Conservation (phyloP, 805 yeast genomes). For the Candida ficus region DNA sequence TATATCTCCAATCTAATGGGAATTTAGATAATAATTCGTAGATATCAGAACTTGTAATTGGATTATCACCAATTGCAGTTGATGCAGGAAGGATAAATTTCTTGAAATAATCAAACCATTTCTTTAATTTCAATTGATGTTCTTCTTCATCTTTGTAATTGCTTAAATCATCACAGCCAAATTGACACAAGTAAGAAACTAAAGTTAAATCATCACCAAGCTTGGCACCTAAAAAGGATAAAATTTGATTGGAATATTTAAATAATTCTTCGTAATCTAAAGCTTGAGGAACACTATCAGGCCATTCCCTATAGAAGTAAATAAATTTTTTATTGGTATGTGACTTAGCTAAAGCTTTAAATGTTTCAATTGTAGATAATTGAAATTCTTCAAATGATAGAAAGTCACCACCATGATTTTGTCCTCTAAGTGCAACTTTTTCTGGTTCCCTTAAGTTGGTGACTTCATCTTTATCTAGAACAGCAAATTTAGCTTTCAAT, state of each 20-base stretch:
- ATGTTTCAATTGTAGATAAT: conserved; percentile 22
- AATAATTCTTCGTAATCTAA: conserved; percentile 39
- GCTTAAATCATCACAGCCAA: conserved; percentile 40
- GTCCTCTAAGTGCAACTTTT: conserved; percentile 19
- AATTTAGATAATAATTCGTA: conserved; percentile 48
- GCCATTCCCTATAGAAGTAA: conserved; percentile 51
- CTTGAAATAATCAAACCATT: conserved; percentile 61
- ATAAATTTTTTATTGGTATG: conserved; percentile 14
- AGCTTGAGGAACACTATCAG: conserved; percentile 32
- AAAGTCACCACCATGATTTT: conserved; percentile 23
- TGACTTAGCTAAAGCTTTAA: conserved; percentile 26
- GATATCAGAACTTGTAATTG: conserved; percentile 56
- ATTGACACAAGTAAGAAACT: conserved; percentile 54
- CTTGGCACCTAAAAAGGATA: conserved; percentile 51
- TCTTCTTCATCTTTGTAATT: conserved; percentile 6
- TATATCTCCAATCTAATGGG: conserved; percentile 60
- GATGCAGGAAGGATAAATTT: conserved; percentile 59
- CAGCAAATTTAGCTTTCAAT: conserved; percentile 29
- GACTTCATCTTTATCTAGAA: conserved; percentile 11
- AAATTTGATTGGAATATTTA: conserved; percentile 39
- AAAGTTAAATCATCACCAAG: conserved; percentile 44
- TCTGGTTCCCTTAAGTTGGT: conserved; percentile 23
- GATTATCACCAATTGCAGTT: conserved; percentile 44
- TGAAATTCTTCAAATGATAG: conserved; percentile 27
- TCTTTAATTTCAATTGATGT: conserved; percentile 18